These are phyloP conservation scores for Clarireedia monteithiana DNA, from an alignment of 2,329 filamentous ascomycete genomes.

Conservation along the genomic window DNA sequence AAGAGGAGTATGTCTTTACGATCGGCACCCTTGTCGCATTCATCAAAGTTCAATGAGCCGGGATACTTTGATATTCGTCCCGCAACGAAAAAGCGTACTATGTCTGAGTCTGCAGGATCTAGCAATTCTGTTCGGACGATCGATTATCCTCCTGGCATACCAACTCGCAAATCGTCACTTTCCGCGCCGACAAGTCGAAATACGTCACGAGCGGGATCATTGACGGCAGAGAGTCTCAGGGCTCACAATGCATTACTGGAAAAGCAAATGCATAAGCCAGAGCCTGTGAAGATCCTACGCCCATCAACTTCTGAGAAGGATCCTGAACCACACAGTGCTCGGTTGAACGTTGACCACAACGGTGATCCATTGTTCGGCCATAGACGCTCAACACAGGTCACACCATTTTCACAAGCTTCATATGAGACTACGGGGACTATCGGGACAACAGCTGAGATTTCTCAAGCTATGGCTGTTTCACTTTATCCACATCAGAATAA, in stretches of 20 bases:
- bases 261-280: constrained; percentile 11
- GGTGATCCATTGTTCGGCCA: constrained; percentile 47
- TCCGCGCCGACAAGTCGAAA: constrained; percentile 56
- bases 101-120: constrained; percentile 27
- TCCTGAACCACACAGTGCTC: constrained; percentile 11
- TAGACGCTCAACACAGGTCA: constrained; percentile 47
- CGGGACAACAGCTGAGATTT: constrained; percentile 47
- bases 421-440: constrained; percentile 50
- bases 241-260: constrained; percentile 39
- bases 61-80: constrained; percentile 37
- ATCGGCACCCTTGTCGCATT: constrained; percentile 38
- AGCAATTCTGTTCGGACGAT: constrained; percentile 40
- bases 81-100: constrained; percentile 16
- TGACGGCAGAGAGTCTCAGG: constrained; percentile 51
- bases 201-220: constrained; percentile 43
- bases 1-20: constrained; percentile 45
- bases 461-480: constrained; percentile 53
- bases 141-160: constrained; percentile 51
- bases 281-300: constrained; percentile 5
- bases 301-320: constrained; percentile 13
- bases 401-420: constrained; percentile 54
- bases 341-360: constrained; percentile 39
- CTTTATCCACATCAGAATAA: constrained; percentile 59
- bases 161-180: constrained; percentile 50
- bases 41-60: constrained; percentile 36